Evolutionary conservation across 169 alveolate species (phyloP), one percentile per base, ranked within the genome.

Genomic region (Toxoplasma gondii): DNA sequence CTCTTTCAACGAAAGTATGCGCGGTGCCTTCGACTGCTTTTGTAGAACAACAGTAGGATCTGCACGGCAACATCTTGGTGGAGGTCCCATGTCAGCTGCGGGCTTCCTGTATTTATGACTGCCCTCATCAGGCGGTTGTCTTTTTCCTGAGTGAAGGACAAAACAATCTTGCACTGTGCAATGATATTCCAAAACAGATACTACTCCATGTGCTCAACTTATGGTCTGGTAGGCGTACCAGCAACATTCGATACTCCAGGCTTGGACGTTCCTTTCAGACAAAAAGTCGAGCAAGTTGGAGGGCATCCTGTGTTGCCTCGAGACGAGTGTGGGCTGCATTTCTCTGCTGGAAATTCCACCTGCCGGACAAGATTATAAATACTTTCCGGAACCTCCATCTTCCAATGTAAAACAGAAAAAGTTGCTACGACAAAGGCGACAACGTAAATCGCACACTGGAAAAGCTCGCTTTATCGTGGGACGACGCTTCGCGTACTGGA

Each of bases 221-320:
- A 49, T 49, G 58, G 22, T 49, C 27, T 9, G 58, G 64, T 17
- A 82, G n/a, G 41, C 93, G 44, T 38, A 88, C 93, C 93, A 58
- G 49, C 93, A 9, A 88, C 93, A 41, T 88, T 88, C 31, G 69
- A 67, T 0, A 88, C 87, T 16, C 93, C 93, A 5, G 93, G 93
- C 34, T 38, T 88, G 22, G 93, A 88, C 36, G 93, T 88, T 22
- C 93, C 93, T 64, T 44, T 64, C n/a, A 88, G 70, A 16, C 93
- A 45, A 29, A 88, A 88, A 24, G 93, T 88, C 31, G 93, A 88
- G 53, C 64, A 67, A 5, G 93, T 64, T 2, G 93, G 93, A 34
- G 86, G 87, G 69, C 69, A 67, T 41, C 43, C 39, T 10, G 86
- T 53, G 41, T 88, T 67, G 80, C 67, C 69, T 34, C 24, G 64